phyloP scores from a whole-genome alignment of 345 rosid species.

The Erucastrum elatum region DNA sequence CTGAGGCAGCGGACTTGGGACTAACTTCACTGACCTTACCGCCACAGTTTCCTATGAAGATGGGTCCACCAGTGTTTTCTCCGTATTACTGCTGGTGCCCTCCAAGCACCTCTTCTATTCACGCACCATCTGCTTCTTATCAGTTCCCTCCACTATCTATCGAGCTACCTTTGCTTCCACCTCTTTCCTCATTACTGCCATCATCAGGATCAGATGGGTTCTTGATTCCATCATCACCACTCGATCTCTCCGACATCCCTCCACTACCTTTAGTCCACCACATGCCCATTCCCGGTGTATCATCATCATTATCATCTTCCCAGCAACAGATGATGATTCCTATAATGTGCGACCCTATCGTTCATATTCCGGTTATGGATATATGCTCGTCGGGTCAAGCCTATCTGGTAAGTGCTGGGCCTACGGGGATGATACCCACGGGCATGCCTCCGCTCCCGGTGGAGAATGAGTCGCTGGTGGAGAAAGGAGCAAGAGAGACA shows the following conservation, averaged over 20 bases:
- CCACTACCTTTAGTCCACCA: slow-evolving; percentile 54
- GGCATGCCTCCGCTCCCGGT: slow-evolving; percentile 60
- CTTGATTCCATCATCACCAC: slow-evolving; percentile 52
- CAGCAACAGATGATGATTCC: slow-evolving; percentile 71
- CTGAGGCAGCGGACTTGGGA: slow-evolving; percentile 10
- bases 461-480: slow-evolving; percentile 63
- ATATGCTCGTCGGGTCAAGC: slow-evolving; percentile 95
- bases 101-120: slow-evolving; percentile 51
- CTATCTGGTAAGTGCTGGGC: slow-evolving; percentile 87
- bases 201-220: slow-evolving; percentile 49
- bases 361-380: slow-evolving; percentile 86
- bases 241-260: slow-evolving; percentile 59
- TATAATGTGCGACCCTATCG: slow-evolving; percentile 87
- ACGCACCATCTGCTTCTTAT: slow-evolving; percentile 41
- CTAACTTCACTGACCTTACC: slow-evolving; percentile 36
- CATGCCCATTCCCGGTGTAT: slow-evolving; percentile 52
- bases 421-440: slow-evolving; percentile 52
- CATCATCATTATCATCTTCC: slow-evolving; percentile 18
- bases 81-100: slow-evolving; percentile 98
- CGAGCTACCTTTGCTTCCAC: slow-evolving; percentile 61
- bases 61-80: slow-evolving; percentile 55
- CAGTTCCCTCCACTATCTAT: slow-evolving; percentile 46
- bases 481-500: slow-evolving; percentile 93
- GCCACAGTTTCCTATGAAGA: slow-evolving; percentile 44
- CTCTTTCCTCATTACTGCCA: slow-evolving; percentile 65